Percentiles rank a stretch among this genome's conserved stretches.
Conservation (phyloP, 2,329 filamentous ascomycete genomes). For the Aschersonia sp. region DNA sequence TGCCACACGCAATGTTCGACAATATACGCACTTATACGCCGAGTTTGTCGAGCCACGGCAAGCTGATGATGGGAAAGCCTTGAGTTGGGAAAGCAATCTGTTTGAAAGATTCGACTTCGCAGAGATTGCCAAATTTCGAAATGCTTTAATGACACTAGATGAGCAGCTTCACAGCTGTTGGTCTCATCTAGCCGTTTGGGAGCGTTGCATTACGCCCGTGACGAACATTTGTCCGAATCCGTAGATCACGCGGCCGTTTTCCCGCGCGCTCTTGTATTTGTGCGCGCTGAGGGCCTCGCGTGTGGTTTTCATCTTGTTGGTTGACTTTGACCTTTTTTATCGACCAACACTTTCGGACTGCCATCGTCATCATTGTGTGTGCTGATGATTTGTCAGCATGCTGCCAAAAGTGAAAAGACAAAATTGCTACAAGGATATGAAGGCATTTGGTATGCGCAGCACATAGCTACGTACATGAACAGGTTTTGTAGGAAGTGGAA, state of each 20-base stretch:
- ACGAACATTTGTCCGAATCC: conserved; percentile 2
- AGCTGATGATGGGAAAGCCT: conserved; percentile 2
- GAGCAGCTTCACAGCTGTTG: conserved; percentile 8
- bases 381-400: too few relatives aligned
- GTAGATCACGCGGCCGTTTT: background rate
- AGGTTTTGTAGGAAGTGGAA: too few relatives aligned
- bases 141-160: conserved; percentile 9
- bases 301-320: too few relatives aligned
- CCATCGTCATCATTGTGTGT: too few relatives aligned
- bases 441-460: too few relatives aligned
- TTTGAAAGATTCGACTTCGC: conserved; percentile 17
- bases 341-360: too few relatives aligned
- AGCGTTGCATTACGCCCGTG: conserved; percentile 7
- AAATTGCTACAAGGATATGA: too few relatives aligned
- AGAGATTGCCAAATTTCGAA: conserved; percentile 9
- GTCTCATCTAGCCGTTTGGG: conserved; percentile 17
- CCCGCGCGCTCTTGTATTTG: too few relatives aligned
- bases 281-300: too few relatives aligned
- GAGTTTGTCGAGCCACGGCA: conserved; percentile 7
- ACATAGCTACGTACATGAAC: too few relatives aligned
- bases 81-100: conserved; percentile 8
- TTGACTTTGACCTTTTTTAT: too few relatives aligned
- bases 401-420: too few relatives aligned
- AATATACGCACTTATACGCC: conserved; percentile 17
- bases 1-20: conserved; percentile 13